phyloP scores from a whole-genome alignment of 192 early-diverging fungal genomes.

The Chytriomyces hyalinus region DNA sequence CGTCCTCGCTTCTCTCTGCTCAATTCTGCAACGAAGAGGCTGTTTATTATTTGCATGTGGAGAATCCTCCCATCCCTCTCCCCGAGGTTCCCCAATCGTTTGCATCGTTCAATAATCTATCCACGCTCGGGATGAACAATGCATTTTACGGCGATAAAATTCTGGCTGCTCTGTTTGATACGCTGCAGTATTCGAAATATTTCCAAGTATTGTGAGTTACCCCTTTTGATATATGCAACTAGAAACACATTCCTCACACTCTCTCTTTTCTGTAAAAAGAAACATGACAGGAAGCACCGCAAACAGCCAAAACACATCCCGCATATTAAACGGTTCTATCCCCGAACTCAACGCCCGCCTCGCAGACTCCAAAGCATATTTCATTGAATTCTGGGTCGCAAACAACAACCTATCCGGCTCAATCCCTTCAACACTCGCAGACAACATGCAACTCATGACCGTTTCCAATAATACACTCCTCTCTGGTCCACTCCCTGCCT shows the following conservation, averaged over 20 bases:
- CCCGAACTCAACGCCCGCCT: constrained; percentile 7
- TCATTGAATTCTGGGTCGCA: not conserved
- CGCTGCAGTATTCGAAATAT: constrained; percentile 16
- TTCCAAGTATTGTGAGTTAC: constrained; percentile 19
- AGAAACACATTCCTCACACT: not conserved
- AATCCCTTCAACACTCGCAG: constrained; percentile 10
- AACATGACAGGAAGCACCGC: constrained; percentile 18
- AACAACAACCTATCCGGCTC: constrained; percentile 23
- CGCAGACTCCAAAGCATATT: not conserved
- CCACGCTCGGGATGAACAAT: not conserved
- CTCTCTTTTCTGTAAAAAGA: not conserved
- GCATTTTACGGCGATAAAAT: constrained; percentile 23
- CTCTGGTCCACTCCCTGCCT: constrained; percentile 13
- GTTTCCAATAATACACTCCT: constrained; percentile 24
- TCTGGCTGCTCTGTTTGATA: constrained; percentile 1
- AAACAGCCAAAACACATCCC: not conserved
- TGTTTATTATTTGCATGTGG: constrained; percentile 11
- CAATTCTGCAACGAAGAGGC: constrained; percentile 22
- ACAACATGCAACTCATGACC: not conserved
- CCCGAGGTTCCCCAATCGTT: constrained; percentile 3
- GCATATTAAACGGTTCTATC: constrained; percentile 19
- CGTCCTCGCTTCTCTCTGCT: constrained; percentile 8
- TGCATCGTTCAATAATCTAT: not conserved
- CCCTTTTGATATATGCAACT: not conserved
- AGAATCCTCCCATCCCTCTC: constrained; percentile 20